Base-by-base conservation (phyloP, 1,139 yeast genomes). In the Diutina catenulata region DNA sequence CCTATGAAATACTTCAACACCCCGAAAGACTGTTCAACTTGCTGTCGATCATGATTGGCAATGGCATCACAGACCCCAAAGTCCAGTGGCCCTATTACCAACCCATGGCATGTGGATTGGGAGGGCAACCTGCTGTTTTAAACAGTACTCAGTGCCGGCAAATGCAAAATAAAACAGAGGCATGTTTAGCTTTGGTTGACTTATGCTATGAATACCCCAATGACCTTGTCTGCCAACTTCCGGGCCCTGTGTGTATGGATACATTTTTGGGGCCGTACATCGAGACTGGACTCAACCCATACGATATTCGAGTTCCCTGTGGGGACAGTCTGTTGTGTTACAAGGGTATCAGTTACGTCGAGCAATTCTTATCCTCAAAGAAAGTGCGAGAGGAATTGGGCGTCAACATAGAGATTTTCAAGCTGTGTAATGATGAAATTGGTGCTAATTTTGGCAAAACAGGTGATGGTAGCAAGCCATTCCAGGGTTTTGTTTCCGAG, bases 161-260 rank as follows among this genome's bases (percentile, higher is more conserved):
- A 38, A 84, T 88, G 94, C 62, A 70, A 41, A 73, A 68, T 41
- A 63, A 80, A 31, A 67, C 81, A 52, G 94, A 88, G 46, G 76
- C 94, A 59, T 91, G 98, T 68, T 64, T 78, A 49, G 64, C 77
- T 9, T 71, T 91, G 58, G 83, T 84, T 49, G 73, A 83, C 50
- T 64, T 81, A n/a, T 91, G 98, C 65, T 87, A 87, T 62, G 70
- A 74, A 38, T 64, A 82, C 19, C 76, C 78, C 48, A 77, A 88
- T 31, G 81, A 82, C 26, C 81, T 91, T 76, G 65, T 93, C 5
- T 91, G 98, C 70, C 93, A 87, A 40, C 96, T 96, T n/a, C 96
- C 97, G 26, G 65, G 86, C 20, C 72, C 84, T 44, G 87, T 86
- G 68, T 91, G 97, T 72, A 82, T 84, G 67, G 80, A 81, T 49